Percentiles rank a stretch among this genome's conserved stretches.
Evolutionary conservation across 306 rosid species (phyloP).

Genomic region (Hippophae gyantsensis): DNA sequence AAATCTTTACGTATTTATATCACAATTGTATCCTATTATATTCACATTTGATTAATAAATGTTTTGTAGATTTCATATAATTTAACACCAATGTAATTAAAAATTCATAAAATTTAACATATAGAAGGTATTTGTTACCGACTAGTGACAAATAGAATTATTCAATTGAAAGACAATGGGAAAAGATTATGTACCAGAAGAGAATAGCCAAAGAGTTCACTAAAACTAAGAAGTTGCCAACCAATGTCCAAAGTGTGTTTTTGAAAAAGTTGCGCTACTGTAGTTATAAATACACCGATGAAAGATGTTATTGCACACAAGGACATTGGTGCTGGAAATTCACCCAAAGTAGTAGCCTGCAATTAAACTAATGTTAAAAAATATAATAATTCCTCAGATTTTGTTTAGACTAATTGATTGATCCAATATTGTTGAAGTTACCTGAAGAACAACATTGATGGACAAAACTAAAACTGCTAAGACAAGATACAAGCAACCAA

Average conservation of each 20-base stretch:
- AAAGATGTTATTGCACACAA: constrained; percentile 58
- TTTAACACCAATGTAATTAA: no score
- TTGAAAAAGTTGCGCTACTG: constrained; percentile 26
- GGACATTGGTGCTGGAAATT: constrained; percentile 80
- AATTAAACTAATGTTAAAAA: no score
- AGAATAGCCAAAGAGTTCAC: constrained; percentile 35
- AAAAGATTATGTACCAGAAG: constrained; percentile 36
- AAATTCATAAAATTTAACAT: no score
- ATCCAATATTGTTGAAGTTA: constrained; percentile 5
- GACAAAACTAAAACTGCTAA: constrained; percentile 52
- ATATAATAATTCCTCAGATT: no score
- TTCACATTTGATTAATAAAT: no score
- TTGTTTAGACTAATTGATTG: no score
- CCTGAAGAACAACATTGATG: constrained; percentile 59
- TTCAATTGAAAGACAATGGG: background rate
- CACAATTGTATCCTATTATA: no score
- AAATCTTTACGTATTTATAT: no score
- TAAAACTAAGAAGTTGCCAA: constrained; percentile 29
- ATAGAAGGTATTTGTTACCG: no score
- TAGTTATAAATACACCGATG: constrained; percentile 49
- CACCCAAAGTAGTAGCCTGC: constrained; percentile 56
- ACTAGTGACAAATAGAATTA: no score
- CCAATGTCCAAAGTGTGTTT: constrained; percentile 25
- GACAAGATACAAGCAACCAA: constrained; percentile 67
- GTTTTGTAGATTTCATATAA: no score